A percentile compares a stretch with the other conserved stretches of the same genome.
Evolutionary conservation across 2,329 filamentous ascomycete genomes (phyloP).

Genomic region (Paracorniculantispora psalliotae): DNA sequence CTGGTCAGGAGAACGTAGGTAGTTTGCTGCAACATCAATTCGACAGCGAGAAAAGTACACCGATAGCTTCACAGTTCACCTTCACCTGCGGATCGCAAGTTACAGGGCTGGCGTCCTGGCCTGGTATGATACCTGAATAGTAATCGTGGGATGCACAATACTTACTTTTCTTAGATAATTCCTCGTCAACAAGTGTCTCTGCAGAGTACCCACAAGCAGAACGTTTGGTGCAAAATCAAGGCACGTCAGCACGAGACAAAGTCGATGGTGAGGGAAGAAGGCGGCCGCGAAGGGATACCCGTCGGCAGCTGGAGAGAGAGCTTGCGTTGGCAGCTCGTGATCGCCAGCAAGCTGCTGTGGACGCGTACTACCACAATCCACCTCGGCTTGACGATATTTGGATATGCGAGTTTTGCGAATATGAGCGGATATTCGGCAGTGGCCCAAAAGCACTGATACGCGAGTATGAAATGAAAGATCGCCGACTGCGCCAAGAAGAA

Average conservation of each 20-base stretch:
- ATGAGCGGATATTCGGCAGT: conserved; percentile 89
- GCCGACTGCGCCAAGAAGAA: conserved; percentile 73
- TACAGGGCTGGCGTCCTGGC: conserved; percentile 72
- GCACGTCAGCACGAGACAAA: conserved; percentile 6
- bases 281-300: conserved; percentile 51
- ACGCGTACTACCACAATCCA: conserved; percentile 70
- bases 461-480: conserved; percentile 91
- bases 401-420: conserved; percentile 98
- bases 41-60: conserved; percentile 64
- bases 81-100: conserved; percentile 93
- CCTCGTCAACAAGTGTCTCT: conserved; percentile 23
- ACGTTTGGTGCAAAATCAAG: conserved; percentile 12
- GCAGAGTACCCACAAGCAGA: not conserved
- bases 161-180: not conserved
- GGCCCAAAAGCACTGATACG: conserved; percentile 80
- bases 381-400: conserved; percentile 70
- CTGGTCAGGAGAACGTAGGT: conserved; percentile 63
- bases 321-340: conserved; percentile 71
- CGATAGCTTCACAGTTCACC: conserved; percentile 84
- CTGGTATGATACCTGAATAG: conserved; percentile 37
- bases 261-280: not conserved
- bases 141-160: no score
- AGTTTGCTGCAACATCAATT: conserved; percentile 51
- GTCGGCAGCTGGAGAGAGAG: conserved; percentile 63
- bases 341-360: conserved; percentile 71